Conservation (phyloP, 192 early-diverging fungal species). For the Podila minutissima region DNA sequence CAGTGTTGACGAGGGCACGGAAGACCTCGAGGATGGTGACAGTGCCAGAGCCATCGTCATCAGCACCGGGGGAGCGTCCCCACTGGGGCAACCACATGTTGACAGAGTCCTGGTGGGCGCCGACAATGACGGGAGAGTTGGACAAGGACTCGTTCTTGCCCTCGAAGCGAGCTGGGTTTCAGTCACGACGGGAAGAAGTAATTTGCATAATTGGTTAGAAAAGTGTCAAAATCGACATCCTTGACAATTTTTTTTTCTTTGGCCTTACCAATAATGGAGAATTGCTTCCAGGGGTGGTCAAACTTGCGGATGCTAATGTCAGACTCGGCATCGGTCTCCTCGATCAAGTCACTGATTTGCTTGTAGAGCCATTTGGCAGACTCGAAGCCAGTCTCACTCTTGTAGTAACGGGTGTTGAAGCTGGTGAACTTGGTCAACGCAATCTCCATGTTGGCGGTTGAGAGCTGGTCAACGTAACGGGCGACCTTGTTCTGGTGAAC, state of each 20-base stretch:
- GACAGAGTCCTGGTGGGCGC: constrained; percentile 92
- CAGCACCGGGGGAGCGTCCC: constrained; percentile 77
- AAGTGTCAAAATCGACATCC: not conserved
- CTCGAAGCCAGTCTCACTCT: constrained; percentile 69
- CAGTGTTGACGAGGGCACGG: constrained; percentile 72
- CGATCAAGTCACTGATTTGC: constrained; percentile 62
- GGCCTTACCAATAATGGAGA: constrained; percentile 65
- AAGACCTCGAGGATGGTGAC: constrained; percentile 92
- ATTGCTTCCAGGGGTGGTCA: constrained; percentile 84
- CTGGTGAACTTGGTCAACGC: constrained; percentile 80
- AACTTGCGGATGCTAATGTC: constrained; percentile 82
- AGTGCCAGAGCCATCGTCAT: constrained; percentile 94
- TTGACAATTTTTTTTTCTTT: not conserved
- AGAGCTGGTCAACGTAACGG: constrained; percentile 68
- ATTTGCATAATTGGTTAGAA: not conserved
- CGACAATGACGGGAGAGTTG: constrained; percentile 80
- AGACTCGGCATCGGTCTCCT: constrained; percentile 19
- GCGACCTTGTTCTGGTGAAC: constrained; percentile 68
- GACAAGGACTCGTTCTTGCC: constrained; percentile 55
- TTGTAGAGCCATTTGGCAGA: constrained; percentile 77
- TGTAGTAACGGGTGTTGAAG: constrained; percentile 94
- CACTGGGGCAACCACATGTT: constrained; percentile 85
- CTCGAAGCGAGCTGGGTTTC: constrained; percentile 77
- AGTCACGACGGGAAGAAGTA: not conserved
- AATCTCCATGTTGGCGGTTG: constrained; percentile 70